phyloP scores from a whole-genome alignment of 1,284 basidiomycete species.

The Entoloma clypeatum region DNA sequence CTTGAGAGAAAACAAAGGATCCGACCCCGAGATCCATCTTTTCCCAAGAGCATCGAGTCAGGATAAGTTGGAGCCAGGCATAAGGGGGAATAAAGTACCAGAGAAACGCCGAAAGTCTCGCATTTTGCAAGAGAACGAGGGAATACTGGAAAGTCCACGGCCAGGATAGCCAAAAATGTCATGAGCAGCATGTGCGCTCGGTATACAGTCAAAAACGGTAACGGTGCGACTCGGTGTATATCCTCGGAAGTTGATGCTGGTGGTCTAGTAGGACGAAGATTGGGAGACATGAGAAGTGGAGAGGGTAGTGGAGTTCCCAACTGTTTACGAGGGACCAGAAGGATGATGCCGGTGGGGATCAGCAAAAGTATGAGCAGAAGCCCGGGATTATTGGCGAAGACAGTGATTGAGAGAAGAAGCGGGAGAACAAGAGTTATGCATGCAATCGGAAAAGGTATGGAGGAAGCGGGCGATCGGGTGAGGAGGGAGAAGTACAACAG shows the following conservation, averaged over 20 bases:
- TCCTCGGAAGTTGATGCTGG: conserved; percentile 19
- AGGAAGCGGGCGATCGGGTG: conserved; percentile 40
- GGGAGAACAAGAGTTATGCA: conserved; percentile 71
- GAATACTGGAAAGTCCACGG: conserved; percentile 94
- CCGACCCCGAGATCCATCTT: conserved; percentile 99
- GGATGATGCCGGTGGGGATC: conserved; percentile 37
- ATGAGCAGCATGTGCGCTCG: conserved; percentile 95
- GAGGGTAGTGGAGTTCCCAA: conserved; percentile 50
- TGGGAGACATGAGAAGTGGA: conserved; percentile 18
- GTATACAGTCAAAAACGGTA: conserved; percentile 83
- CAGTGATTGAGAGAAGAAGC: conserved; percentile 75
- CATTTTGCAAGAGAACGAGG: conserved; percentile 89
- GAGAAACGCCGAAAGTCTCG: conserved; percentile 89
- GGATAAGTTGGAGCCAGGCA: conserved; percentile 13
- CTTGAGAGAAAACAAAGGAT: conserved; percentile 94
- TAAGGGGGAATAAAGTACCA: conserved; percentile 52
- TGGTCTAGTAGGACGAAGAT: conserved; percentile 23
- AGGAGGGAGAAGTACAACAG: conserved; percentile 59
- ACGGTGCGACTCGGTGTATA: conserved; percentile 31
- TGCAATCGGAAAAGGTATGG: conserved; percentile 48
- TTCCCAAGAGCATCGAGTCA: conserved; percentile 10
- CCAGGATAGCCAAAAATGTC: conserved; percentile 88
- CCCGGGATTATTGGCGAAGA: conserved; percentile 59
- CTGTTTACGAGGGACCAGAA: conserved; percentile 42
- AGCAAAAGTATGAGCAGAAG: conserved; percentile 51